Percentiles rank a stretch among this genome's conserved stretches.
Conservation (phyloP, 1,139 yeast genomes). For the Meyerozyma carpophila region DNA sequence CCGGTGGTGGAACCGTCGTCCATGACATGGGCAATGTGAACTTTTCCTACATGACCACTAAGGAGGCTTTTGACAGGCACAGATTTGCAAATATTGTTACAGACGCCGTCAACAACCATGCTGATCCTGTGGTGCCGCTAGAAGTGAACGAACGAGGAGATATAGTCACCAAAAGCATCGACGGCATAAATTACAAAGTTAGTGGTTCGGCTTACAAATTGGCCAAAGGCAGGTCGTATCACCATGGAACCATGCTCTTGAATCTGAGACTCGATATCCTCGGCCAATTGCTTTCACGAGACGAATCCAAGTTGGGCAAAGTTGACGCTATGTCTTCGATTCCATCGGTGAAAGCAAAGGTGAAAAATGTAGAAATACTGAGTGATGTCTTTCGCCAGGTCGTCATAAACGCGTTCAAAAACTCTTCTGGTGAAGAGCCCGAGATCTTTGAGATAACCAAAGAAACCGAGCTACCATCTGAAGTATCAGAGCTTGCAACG, state of each 20-base stretch:
- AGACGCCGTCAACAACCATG: constrained; percentile 39
- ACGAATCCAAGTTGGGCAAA: constrained; percentile 34
- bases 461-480: constrained; percentile 36
- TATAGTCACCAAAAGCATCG: constrained; percentile 36
- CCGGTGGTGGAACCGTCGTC: constrained; percentile 98
- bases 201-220: constrained; percentile 92
- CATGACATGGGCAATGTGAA: constrained; percentile 93
- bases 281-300: constrained; percentile 50
- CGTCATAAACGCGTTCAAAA: constrained; percentile 42
- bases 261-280: constrained; percentile 57
- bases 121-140: constrained; percentile 15
- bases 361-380: constrained; percentile 53
- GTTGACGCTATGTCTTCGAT: constrained; percentile 59
- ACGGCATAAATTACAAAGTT: constrained; percentile 47
- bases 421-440: constrained; percentile 23
- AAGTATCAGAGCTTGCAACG: constrained; percentile 36
- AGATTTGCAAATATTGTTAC: constrained; percentile 54
- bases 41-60: constrained; percentile 73
- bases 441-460: constrained; percentile 19
- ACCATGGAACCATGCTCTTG: constrained; percentile 94
- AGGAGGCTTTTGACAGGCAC: constrained; percentile 60
- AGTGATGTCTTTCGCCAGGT: constrained; percentile 42
- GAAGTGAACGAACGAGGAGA: constrained; percentile 17
- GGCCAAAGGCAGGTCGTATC: constrained; percentile 78
- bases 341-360: constrained; percentile 73